Evolutionary conservation across 2,329 filamentous ascomycete species (phyloP), one percentile per base, ranked within the genome.

Genomic region (Alternaria panax): DNA sequence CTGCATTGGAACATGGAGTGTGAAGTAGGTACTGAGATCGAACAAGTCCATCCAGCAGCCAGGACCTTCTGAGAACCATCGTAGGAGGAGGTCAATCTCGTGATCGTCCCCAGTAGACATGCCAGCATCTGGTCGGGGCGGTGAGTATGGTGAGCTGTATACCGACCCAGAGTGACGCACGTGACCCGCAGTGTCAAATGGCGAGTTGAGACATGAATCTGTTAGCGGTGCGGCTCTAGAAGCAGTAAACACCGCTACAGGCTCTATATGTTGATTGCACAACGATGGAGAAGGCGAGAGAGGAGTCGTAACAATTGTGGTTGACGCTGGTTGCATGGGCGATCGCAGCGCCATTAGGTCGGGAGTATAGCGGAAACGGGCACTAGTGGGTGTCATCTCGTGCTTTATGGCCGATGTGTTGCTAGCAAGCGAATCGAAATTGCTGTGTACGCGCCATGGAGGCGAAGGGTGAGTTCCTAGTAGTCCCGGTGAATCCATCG

Each of bases 41-140:
- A 84, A 85, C 4, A 85, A 72, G 65, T 85, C 83, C 83, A 85
- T 85, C 86, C 87, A 88, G 65, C 84, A 83, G 7, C 86, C 86
- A 24, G 86, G 82, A 0, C 82, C 82, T 73, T 88, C 86, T 3
- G 85, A 84, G 68, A 87, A 88, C 72, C 87, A 85, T 25, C 86
- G 79, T 48, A 88, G 76, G 1, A 88, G 78, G 66, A 85, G 88
- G n/a, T 85, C 83, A 57, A 85, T 80, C 66, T 88, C 86, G 62
- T 86, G 83, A 51, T 87, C 84, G 51, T 72, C 67, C 32, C 75
- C 72, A 5, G 62, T 65, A 8, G 68, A 30, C 68, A 65, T 59
- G 8, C 73, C 72, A 16, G 54, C 50, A 34, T 66, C 62, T 3
- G 65, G 65, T 1, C 61, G 64, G 16, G 72, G 69, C 3, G 70